These are phyloP conservation scores for Firmiana major DNA, from an alignment of 345 rosid species.

Conservation along the genomic window DNA sequence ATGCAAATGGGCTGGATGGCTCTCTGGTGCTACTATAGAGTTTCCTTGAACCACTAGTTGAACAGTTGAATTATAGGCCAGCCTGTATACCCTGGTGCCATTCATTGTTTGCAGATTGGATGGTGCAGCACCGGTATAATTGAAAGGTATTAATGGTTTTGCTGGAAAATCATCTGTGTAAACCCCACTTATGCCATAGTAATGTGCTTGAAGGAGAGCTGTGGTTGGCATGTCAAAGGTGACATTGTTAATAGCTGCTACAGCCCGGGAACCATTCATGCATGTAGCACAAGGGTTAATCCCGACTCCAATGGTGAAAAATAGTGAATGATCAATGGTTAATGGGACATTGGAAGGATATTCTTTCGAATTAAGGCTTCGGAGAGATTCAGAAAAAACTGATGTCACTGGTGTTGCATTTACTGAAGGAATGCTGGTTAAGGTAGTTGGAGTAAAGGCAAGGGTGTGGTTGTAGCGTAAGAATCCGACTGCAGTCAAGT, in stretches of 20 bases:
- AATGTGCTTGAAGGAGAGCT: constrained; percentile 66
- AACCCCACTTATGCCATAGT: constrained; percentile 49
- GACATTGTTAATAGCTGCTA: constrained; percentile 53
- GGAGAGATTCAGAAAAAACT: constrained; percentile 35
- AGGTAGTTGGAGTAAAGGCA: constrained; percentile 31
- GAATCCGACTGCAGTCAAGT: constrained; percentile 41
- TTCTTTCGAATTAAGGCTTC: constrained; percentile 55
- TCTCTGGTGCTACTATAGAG: constrained; percentile 60
- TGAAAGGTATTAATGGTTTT: constrained; percentile 40
- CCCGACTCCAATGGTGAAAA: constrained; percentile 53
- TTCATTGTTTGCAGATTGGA: constrained; percentile 43
- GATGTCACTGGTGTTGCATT: constrained; percentile 49
- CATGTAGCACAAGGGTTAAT: constrained; percentile 64
- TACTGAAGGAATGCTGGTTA: constrained; percentile 44
- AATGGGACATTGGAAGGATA: constrained; percentile 55
- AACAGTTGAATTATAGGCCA: constrained; percentile 59
- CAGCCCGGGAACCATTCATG: constrained; percentile 37
- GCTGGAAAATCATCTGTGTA: constrained; percentile 71
- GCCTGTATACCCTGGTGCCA: constrained; percentile 58
- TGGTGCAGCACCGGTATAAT: constrained; percentile 52
- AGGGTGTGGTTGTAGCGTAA: constrained; percentile 42
- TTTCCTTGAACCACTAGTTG: constrained; percentile 73
- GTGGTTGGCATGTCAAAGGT: constrained; percentile 58
- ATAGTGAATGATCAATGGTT: constrained; percentile 48
- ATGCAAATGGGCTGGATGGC: constrained; percentile 70